Base-by-base conservation (phyloP, 306 rosid species). In the Carpinus viminea region DNA sequence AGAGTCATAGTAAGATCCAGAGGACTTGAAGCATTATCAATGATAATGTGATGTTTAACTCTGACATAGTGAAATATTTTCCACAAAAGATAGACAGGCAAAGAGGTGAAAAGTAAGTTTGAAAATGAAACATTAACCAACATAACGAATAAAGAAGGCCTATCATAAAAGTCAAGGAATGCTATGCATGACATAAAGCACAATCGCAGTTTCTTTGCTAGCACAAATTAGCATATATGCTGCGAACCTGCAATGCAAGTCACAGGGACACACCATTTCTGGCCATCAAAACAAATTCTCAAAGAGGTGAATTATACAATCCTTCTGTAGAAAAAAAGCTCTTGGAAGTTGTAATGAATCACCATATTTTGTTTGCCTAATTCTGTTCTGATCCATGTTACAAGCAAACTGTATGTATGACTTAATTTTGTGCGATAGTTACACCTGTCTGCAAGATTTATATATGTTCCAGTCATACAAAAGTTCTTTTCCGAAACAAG, bases 1-100 rank as follows among this genome's bases (percentile, higher is more conserved):
- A 18, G 28, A 41, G 50, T 46, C 75, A 47, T 74, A 10, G 74
- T 55, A 17, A 78, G 75, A 53, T 77, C 10, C 64, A 2, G 31
- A 8, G 51, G 20, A 36, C 59, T 24, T 48, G 12, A 9, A 68
- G 68, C 72, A 28, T 74, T 47, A 73, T 26, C 41, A 15, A 16
- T 48, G 76, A 47, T 54, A 54, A 43, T 59, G 45, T 56, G 20
- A 46, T 41, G 41, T 21, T 9, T 15, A 5, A 28, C 68, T 11
- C 8, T n/a, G n/a, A n/a, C 4, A n/a, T 34, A 38, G 71, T 38
- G 71, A 38, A 66, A 66, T 16, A 38, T 1, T 7, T 38, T 1
- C 71, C 28, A 36, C 24, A 66, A 66, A 17, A 38, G 38, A 21
- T 54, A 36, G 3, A 31, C 34, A 31, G 34, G 62, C 21, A 12